These are phyloP conservation scores for Candida loeiensis DNA, from an alignment of 805 yeast species.

Conservation along the genomic window DNA sequence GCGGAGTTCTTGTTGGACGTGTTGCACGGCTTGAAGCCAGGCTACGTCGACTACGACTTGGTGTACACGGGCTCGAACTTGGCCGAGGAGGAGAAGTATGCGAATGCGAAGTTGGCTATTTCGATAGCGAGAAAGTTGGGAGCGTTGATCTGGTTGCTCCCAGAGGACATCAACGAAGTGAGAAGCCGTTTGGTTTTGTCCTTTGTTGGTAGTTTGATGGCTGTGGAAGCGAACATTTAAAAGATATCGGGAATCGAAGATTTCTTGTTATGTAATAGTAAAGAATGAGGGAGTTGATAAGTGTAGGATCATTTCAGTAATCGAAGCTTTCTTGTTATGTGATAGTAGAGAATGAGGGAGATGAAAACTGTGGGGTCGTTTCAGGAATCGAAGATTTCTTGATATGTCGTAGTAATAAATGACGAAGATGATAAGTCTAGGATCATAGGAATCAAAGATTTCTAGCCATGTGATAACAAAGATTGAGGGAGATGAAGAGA, in stretches of 20 bases:
- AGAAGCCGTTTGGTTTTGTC: conserved; percentile 91
- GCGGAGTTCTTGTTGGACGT: conserved; percentile 87
- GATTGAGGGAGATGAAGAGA: no score
- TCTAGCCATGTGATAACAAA: no score
- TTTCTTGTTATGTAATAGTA: not conserved
- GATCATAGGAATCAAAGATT: no score
- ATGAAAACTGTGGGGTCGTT: no score
- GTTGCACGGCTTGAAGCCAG: conserved; percentile 91
- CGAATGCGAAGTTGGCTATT: conserved; percentile 94
- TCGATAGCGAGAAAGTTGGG: conserved; percentile 98
- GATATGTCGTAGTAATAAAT: no score
- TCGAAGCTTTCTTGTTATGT: no score
- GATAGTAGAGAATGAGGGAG: not conserved
- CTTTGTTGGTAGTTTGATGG: conserved; percentile 93
- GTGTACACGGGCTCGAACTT: conserved; percentile 69
- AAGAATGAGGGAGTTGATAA: not conserved
- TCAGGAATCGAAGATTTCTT: no score
- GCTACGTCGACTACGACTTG: conserved; percentile 93
- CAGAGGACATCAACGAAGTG: conserved; percentile 97
- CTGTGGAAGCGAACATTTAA: conserved; percentile 21
- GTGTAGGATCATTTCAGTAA: no score
- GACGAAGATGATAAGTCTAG: not conserved
- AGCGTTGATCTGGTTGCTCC: conserved; percentile 97
- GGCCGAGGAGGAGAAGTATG: conserved; percentile 77
- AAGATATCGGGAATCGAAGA: not conserved